phyloP scores from a whole-genome alignment of 352 stramenopile species.

The Hyaloperonospora brassicae region DNA sequence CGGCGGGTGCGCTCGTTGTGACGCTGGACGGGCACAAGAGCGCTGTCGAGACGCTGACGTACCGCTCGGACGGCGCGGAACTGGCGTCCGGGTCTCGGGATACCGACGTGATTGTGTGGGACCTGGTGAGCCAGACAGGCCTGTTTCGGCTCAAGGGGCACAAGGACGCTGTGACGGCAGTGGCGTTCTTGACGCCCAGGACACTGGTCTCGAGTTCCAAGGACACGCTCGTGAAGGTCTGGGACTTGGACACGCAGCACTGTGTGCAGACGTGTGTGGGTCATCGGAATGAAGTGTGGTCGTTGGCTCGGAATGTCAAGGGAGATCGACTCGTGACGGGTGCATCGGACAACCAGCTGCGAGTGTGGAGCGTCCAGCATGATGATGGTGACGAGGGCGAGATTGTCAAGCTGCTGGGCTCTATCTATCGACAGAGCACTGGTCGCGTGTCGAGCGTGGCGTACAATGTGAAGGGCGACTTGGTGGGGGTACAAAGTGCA shows the following conservation, averaged over 20 bases:
- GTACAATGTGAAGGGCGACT: slow-evolving; percentile 48
- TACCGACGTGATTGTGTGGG: slow-evolving; percentile 92
- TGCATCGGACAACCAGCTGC: slow-evolving; percentile 76
- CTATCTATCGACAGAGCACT: slow-evolving; percentile 67
- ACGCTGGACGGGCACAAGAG: slow-evolving; percentile 87
- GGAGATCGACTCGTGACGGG: slow-evolving; percentile 68
- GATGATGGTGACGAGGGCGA: slow-evolving; percentile 27
- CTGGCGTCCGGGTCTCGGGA: slow-evolving; percentile 84
- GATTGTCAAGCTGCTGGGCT: slow-evolving; percentile 54
- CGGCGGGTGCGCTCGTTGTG: slow-evolving; percentile 67
- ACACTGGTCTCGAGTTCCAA: slow-evolving; percentile 82
- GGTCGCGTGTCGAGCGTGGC: slow-evolving; percentile 59
- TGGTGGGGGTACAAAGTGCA: slow-evolving; percentile 69
- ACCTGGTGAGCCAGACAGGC: slow-evolving; percentile 86
- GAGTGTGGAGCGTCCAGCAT: slow-evolving; percentile 54
- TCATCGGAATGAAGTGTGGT: slow-evolving; percentile 90
- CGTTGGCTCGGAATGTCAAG: slow-evolving; percentile 61
- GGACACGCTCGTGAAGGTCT: slow-evolving; percentile 92
- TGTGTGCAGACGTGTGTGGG: slow-evolving; percentile 91
- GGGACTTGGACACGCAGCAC: slow-evolving; percentile 90
- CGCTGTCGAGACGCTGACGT: slow-evolving; percentile 69
- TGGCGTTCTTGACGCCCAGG: slow-evolving; percentile 68
- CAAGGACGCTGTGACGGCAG: slow-evolving; percentile 87
- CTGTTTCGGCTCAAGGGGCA: slow-evolving; percentile 88
- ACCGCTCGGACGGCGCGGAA: slow-evolving; percentile 65